A percentile compares a stretch with the other conserved stretches of the same genome.
These are phyloP conservation scores for Aschersonia sp. DNA, from an alignment of 2,329 filamentous ascomycete genomes.

Conservation along the genomic window DNA sequence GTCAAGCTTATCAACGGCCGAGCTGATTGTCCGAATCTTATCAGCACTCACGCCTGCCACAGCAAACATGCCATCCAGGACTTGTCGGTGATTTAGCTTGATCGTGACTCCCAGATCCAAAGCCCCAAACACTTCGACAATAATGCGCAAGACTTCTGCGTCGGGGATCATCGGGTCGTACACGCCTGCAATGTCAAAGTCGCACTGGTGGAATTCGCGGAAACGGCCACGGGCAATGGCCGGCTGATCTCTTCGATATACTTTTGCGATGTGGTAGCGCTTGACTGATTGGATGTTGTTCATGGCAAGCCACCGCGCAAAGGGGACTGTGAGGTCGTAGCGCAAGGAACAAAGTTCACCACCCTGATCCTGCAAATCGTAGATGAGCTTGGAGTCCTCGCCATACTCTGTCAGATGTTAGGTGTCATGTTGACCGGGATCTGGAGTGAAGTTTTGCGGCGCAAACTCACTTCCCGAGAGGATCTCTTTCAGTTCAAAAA, in stretches of 20 bases:
- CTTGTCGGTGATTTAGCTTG: slow-evolving; percentile 90
- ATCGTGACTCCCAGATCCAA: slow-evolving; percentile 67
- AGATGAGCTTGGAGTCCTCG: slow-evolving; percentile 85
- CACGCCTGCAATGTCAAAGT: slow-evolving; percentile 82
- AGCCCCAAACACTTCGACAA: slow-evolving; percentile 71
- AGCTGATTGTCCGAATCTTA: slow-evolving; percentile 79
- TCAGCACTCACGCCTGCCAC: slow-evolving; percentile 79
- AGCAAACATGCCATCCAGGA: slow-evolving; percentile 82
- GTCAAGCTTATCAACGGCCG: slow-evolving; percentile 90
- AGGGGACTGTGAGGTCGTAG: slow-evolving; percentile 80
- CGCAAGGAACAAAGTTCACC: slow-evolving; percentile 62
- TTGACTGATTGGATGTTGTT: slow-evolving; percentile 78
- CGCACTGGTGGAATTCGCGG: slow-evolving; percentile 95
- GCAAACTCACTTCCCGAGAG: slow-evolving; percentile 46
- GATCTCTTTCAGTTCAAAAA: slow-evolving; percentile 80
- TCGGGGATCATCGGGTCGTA: slow-evolving; percentile 90
- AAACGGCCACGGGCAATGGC: slow-evolving; percentile 81
- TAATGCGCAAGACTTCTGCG: slow-evolving; percentile 74
- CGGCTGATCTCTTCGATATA: slow-evolving; percentile 35
- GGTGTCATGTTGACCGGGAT: neutral
- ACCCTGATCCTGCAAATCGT: slow-evolving; percentile 75
- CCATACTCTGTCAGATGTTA: slow-evolving; percentile 47
- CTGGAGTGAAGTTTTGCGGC: neutral
- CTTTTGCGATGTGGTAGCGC: slow-evolving; percentile 90
- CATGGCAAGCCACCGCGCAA: slow-evolving; percentile 88